Percentiles rank a stretch among this genome's conserved stretches.
Evolutionary conservation across 2,329 filamentous ascomycete genomes (phyloP).

Genomic region (Scytalidium sp.): DNA sequence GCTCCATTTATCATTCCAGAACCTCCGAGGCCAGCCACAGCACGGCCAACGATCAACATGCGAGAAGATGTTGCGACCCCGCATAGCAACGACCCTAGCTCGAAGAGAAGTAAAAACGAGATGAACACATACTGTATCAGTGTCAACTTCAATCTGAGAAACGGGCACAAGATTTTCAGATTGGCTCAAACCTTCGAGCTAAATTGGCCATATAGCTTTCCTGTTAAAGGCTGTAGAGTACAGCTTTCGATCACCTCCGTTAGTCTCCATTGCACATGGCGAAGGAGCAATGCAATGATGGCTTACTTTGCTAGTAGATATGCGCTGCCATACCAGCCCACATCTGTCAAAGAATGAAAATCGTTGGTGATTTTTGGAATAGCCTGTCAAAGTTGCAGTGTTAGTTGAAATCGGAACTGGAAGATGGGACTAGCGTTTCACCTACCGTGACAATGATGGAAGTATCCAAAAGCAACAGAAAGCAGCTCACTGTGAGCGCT

Average conservation of each 20-base stretch:
- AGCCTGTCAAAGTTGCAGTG: constrained; percentile 25
- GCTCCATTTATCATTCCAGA: constrained; percentile 50
- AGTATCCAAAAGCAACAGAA: constrained; percentile 48
- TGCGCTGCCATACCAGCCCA: constrained; percentile 54
- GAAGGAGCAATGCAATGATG: not conserved
- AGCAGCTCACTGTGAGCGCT: constrained; percentile 39
- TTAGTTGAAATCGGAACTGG: not conserved
- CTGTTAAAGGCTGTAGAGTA: constrained; percentile 48
- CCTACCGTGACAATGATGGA: constrained; percentile 50
- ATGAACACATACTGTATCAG: constrained; percentile 35
- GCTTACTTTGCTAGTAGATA: constrained; percentile 39
- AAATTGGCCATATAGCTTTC: constrained; percentile 47
- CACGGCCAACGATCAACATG: constrained; percentile 53
- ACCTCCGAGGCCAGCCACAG: constrained; percentile 49
- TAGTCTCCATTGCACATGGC: constrained; percentile 2
- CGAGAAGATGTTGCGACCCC: constrained; percentile 42
- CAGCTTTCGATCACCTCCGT: constrained; percentile 30
- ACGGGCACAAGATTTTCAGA: not conserved
- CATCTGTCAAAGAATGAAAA: constrained; percentile 47
- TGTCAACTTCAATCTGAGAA: not conserved
- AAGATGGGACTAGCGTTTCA: not conserved
- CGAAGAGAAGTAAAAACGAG: constrained; percentile 46
- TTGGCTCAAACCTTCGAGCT: constrained; percentile 25
- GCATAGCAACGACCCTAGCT: constrained; percentile 54
- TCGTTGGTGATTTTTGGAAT: constrained; percentile 48